Base-by-base conservation (phyloP, 2,329 filamentous ascomycete species). In the Geosmithia putterillii region DNA sequence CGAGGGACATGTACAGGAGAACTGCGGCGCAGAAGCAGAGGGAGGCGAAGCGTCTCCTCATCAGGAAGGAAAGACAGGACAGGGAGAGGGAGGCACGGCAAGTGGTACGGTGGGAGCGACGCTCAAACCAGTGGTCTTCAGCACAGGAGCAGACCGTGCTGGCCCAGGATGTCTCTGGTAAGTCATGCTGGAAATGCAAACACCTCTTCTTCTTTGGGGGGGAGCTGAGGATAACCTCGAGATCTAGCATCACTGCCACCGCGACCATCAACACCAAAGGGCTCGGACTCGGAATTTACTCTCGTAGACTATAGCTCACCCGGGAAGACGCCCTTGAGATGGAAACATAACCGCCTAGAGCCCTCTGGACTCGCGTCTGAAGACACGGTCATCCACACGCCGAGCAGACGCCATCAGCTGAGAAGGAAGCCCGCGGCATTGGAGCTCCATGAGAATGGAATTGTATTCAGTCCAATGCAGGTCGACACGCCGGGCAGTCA, bases 101-200 rank as follows among this genome's bases (percentile, higher is more conserved):
- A 9, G 22, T 14, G 17, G 21, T 42, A 12, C 63, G 52, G 47
- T 76, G 69, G 73, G 63, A 58, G 44, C 62, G 62, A 20, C 60
- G 66, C 20, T 61, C 59, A 2, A 60, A 63, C 18, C 65, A 70
- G 44, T 76, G 72, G 73, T 72, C 68, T 4, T 74, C 70, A 3
- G 64, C 64, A 1, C 66, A 65, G 20, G 69, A 73, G 46, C 70
- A 72, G 28, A 4, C 28, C 10, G 28, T 7, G 6, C n/a, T n/a
- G n/a, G n/a, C n/a, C 28, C 28, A 15, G 15, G 8, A 32, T 17
- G 34, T 36, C 7, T 36, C 7, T 12, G 7, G 7, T 36, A 36
- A 36, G 34, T 36, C 34, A 6, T 36, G 14, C 15, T 36, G 34
- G 14, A n/a, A 36, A 36, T 36, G 15, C 7, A n/a, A n/a, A n/a